These are phyloP conservation scores for Phytophthora sojae DNA, from an alignment of 352 stramenopile genomes.

Conservation along the genomic window DNA sequence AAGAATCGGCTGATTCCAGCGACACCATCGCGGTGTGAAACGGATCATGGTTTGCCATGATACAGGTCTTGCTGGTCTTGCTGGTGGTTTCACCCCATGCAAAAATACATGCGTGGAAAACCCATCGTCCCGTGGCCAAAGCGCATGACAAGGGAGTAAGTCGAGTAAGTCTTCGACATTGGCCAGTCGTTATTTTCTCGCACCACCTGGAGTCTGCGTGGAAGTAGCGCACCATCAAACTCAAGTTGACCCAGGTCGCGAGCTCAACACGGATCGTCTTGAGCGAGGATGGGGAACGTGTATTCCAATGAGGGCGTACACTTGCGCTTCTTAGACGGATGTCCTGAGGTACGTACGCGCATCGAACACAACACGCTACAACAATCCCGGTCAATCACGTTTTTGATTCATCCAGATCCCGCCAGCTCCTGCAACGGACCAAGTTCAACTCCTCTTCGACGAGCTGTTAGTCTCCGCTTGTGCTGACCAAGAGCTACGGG, in stretches of 20 bases:
- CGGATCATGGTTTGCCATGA: slow-evolving; percentile 9
- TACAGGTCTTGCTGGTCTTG: slow-evolving; percentile 6
- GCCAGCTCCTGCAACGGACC: slow-evolving; percentile 38
- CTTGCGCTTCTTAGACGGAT: slow-evolving; percentile 65
- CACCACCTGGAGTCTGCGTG: slow-evolving; percentile 9
- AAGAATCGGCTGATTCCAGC: slow-evolving; percentile 10
- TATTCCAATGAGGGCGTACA: slow-evolving; percentile 43
- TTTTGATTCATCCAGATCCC: slow-evolving; percentile 52
- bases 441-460: slow-evolving; percentile 58
- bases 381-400: slow-evolving; percentile 10
- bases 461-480: slow-evolving; percentile 46
- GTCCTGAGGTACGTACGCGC: slow-evolving; percentile 49
- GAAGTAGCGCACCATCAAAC: slow-evolving; percentile 8
- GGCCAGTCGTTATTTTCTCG: slow-evolving; percentile 34
- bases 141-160: slow-evolving; percentile 6
- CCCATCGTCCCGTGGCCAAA: slow-evolving; percentile 19
- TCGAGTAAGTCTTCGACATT: slow-evolving; percentile 1
- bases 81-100: slow-evolving; percentile 24
- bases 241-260: slow-evolving; percentile 4
- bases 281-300: slow-evolving; percentile 57
- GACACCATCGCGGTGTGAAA: slow-evolving; percentile 22
- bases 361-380: neutral
- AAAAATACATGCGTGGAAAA: slow-evolving; percentile 36
- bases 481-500: slow-evolving; percentile 33
- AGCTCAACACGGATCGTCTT: neutral